Evolutionary conservation across 306 rosid genomes (phyloP), one percentile per base, ranked within the genome.

Genomic region (Lathyrus tuberosus): DNA sequence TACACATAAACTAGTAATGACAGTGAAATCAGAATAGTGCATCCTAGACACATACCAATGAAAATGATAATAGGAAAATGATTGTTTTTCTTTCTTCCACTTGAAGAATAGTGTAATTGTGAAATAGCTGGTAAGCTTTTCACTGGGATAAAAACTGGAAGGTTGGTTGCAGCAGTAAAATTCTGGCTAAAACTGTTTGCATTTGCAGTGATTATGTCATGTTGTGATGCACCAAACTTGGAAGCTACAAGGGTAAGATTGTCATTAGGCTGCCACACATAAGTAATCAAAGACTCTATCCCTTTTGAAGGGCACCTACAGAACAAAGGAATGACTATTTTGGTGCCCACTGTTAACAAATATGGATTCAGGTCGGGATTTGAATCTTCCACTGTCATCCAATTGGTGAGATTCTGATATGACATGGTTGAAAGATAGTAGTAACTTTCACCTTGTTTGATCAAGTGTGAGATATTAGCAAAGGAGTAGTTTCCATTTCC

Each of bases 281-380:
- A 84, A 6, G 92, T 84, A 22, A 86, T 80, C n/a, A 82, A 69
- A 70, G 61, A 37, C 11, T 76, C 46, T 18, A 78, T 71, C 63
- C 81, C 72, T 4, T 79, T 77, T 11, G 90, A 86, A 48, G 90
- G 87, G 75, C 90, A 90, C 10, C 62, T 76, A 14, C 95, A 90
- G 75, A 78, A 78, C 82, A 86, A 80, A 75, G 95, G 95, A 57
- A 88, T 76, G 8, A 60, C 69, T 31, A 88, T 76, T 61, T 79
- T 42, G 56, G 38, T 69, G 38, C 90, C 90, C 37, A 65, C 8
- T 26, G 35, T 74, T 61, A 90, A 69, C 42, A 53, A 30, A 56
- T 0, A 73, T 43, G 95, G 86, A 14, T 35, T 26, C 65, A 82
- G 37, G 37, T 37, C 2, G 1, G 80, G 88, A 38, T 75, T 84